Conservation (phyloP, 2,329 filamentous ascomycete genomes). For the Aspergillus phoenicis region DNA sequence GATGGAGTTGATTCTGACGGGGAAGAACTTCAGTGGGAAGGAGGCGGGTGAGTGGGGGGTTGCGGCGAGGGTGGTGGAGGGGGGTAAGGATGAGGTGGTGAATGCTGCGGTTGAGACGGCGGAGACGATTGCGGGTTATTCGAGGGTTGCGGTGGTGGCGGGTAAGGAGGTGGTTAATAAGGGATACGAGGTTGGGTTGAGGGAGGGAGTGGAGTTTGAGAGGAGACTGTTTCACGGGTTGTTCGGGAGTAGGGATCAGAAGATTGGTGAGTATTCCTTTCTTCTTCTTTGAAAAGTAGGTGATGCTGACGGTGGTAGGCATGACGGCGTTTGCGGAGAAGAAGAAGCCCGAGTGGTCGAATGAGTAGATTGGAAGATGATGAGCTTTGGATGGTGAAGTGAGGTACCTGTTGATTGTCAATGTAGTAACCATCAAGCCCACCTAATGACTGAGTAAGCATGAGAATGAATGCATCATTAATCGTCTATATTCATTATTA, state of each 20-base stretch:
- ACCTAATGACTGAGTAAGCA: not conserved
- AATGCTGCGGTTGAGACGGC: slow-evolving; percentile 80
- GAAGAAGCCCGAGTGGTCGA: slow-evolving; percentile 86
- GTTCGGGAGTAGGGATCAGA: slow-evolving; percentile 95
- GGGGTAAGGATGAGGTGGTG: slow-evolving; percentile 76
- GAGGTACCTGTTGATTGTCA: not conserved
- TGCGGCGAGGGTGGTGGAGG: slow-evolving; percentile 76
- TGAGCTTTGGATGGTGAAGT: not conserved
- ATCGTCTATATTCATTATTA: slow-evolving; percentile 23
- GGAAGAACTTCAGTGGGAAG: slow-evolving; percentile 77
- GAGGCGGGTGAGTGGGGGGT: slow-evolving; percentile 91
- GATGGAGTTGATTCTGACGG: slow-evolving; percentile 90
- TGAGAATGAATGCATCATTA: slow-evolving; percentile 12
- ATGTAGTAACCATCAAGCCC: not conserved
- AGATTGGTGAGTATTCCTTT: slow-evolving; percentile 67
- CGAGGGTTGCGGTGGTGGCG: slow-evolving; percentile 81
- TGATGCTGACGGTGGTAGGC: slow-evolving; percentile 41
- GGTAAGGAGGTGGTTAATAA: slow-evolving; percentile 99
- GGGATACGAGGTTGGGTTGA: slow-evolving; percentile 85
- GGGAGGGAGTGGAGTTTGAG: slow-evolving; percentile 94
- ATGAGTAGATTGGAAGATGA: slow-evolving; percentile 59
- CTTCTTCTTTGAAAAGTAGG: not conserved
- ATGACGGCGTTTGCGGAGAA: slow-evolving; percentile 96
- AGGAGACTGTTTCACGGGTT: slow-evolving; percentile 87
- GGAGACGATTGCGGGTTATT: slow-evolving; percentile 85